phyloP scores from a whole-genome alignment of 164 flowering plant genomes.

The Kingdonia uniflora region DNA sequence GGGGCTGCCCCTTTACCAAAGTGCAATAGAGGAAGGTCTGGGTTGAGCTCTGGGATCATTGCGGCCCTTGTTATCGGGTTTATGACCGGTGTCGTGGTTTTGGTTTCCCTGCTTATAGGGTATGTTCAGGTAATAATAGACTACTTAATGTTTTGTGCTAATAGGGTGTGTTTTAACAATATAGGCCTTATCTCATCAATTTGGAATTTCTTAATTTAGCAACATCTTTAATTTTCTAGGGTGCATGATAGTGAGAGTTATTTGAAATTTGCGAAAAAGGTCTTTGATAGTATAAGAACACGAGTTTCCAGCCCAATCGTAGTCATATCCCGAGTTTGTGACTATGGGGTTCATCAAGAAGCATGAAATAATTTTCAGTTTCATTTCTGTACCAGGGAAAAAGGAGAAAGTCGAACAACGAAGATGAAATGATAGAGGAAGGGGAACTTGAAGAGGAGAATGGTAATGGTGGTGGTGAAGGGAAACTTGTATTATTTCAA shows the following conservation, averaged over 20 bases:
- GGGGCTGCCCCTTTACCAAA: conserved; percentile 58
- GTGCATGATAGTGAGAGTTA: no score
- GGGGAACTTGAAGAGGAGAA: conserved; percentile 44
- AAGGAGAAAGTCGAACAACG: conserved; percentile 46
- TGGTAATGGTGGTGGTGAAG: conserved; percentile 44
- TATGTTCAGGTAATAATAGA: conserved; percentile 26
- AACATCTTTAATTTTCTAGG: no score
- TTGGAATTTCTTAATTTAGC: no score
- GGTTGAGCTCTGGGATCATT: conserved; percentile 72
- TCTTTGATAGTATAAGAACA: no score
- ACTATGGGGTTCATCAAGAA: no score
- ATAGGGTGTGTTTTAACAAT: no score
- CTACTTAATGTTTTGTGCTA: no score
- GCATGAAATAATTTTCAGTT: no score
- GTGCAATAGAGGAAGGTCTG: conserved; percentile 41
- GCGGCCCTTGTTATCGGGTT: conserved; percentile 88
- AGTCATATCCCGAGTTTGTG: no score
- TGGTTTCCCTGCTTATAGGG: conserved; percentile 75
- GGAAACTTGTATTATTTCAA: conserved; percentile 72
- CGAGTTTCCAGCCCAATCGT: no score
- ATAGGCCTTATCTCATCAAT: no score
- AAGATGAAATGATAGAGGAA: conserved; percentile 48
- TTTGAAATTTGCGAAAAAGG: no score
- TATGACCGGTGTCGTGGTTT: conserved; percentile 78
- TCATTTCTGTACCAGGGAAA: conserved; percentile 27